Evolutionary conservation across 2,329 filamentous ascomycete species (phyloP), one percentile per base, ranked within the genome.

Genomic region (Corinectria fuckeliana): DNA sequence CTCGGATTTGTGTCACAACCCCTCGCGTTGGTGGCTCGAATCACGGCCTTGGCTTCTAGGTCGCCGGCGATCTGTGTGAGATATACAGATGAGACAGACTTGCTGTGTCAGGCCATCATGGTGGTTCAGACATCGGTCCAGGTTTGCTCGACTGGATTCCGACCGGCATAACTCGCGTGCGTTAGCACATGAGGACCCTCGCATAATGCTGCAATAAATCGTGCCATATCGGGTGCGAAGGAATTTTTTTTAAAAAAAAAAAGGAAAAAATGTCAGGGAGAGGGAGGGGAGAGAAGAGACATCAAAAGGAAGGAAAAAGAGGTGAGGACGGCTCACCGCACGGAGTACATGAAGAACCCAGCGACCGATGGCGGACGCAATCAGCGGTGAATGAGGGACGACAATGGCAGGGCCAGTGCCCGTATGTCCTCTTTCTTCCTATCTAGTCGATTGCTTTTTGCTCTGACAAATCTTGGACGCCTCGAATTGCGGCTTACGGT

Each of bases 191-290:
- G 26, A 52, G n/a, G 21, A 39, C 48, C 57, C 63, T 66, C 55
- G 65, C 60, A 69, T 64, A 61, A 59, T 36, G 49, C 45, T 45
- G 45, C 50, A 61, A 60, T 58, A 18, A 55, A 61, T 66, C 58
- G 56, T 51, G 59, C 50, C 56, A 69, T 52, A 59, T 49, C 48
- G 55, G 45, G 49, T 28, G 56, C 44, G 6, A 30, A 39, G n/a
- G n/a, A n/a, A n/a, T n/a, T n/a, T n/a, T n/a, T n/a, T n/a, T n/a
- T n/a, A n/a, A n/a, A n/a, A n/a, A n/a, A n/a, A n/a, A n/a, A 20
- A 47, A 55, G 42, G 61, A 47, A 49, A 26, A 41, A 23, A 5
- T 36, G 47, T 30, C 42, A 53, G 25, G 25, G 13, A 34, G 59
- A 48, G 57, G 58, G 50, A 39, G 32, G 14, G 57, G n/a, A 53